Percentiles rank a stretch among this genome's conserved stretches.
phyloP scores from a whole-genome alignment of 768 basidiomycete genomes.

The Termitomyces sp. region DNA sequence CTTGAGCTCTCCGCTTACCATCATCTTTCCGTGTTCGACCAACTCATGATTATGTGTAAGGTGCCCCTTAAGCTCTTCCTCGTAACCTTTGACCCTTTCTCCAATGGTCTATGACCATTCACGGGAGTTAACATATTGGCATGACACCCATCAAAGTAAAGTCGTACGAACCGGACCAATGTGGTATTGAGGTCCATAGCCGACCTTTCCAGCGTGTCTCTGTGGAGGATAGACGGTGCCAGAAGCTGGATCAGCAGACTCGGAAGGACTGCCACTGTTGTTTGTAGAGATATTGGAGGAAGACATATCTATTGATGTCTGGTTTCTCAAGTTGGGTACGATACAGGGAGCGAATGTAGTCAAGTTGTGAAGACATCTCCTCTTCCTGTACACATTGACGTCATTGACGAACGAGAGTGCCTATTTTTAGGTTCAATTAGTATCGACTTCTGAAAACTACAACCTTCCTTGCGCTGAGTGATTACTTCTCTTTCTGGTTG shows the following conservation, averaged over 20 bases:
- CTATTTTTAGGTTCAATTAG: not conserved
- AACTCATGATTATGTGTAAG: constrained; percentile 22
- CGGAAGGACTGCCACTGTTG: not conserved
- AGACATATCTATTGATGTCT: constrained; percentile 4
- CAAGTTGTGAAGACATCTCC: not conserved
- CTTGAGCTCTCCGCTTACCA: constrained; percentile 25
- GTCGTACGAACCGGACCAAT: constrained; percentile 23
- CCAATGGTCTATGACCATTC: constrained; percentile 17
- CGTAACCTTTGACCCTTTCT: constrained; percentile 27
- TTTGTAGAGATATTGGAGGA: constrained; percentile 8
- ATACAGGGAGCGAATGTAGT: too few species aligned
- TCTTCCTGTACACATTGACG: not conserved
- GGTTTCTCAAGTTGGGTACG: not conserved
- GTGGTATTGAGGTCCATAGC: constrained; percentile 36
- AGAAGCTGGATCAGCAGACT: not conserved
- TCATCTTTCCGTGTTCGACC: constrained; percentile 23
- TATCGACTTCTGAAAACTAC: not conserved
- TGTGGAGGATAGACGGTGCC: constrained; percentile 30
- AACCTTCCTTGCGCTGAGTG: too few species aligned
- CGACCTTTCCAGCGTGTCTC: constrained; percentile 37
- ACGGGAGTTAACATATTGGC: not conserved
- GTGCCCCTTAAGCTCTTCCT: constrained; percentile 29
- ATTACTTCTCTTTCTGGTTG: not conserved
- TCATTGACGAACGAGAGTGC: not conserved
- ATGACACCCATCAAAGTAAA: not conserved